phyloP scores from a whole-genome alignment of 305 asterid genomes.

The Solanum hybrid region DNA sequence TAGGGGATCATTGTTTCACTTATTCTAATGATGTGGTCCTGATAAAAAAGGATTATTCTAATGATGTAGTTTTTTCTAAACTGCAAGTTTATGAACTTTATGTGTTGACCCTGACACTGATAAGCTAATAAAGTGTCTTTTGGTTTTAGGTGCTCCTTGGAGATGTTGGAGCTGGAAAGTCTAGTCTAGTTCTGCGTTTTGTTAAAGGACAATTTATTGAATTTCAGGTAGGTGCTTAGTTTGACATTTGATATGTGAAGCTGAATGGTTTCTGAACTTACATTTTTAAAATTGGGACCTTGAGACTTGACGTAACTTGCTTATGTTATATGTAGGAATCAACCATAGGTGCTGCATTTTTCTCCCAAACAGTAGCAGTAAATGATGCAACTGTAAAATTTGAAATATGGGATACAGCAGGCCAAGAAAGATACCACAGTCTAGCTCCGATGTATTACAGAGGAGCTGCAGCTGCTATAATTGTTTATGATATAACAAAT shows the following conservation, averaged over 20 bases:
- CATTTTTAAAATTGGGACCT: background rate
- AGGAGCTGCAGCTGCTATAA: constrained; percentile 84
- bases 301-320: background rate
- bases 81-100: background rate
- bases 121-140: background rate
- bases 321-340: constrained; percentile 42
- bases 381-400: constrained; percentile 70
- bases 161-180: constrained; percentile 86
- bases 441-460: constrained; percentile 83
- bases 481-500: constrained; percentile 70
- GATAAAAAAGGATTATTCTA: background rate
- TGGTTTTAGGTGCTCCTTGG: constrained; percentile 65
- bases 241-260: background rate
- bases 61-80: background rate
- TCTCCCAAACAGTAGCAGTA: constrained; percentile 75
- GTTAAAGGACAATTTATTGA: constrained; percentile 80
- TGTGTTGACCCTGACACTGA: background rate
- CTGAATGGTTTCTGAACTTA: background rate
- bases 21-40: background rate
- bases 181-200: constrained; percentile 72
- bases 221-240: constrained; percentile 52
- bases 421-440: constrained; percentile 89
- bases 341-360: constrained; percentile 80
- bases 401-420: constrained; percentile 91
- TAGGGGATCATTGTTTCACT: background rate